Conservation (phyloP, 805 yeast genomes). For the Starmerella scarabaei region DNA sequence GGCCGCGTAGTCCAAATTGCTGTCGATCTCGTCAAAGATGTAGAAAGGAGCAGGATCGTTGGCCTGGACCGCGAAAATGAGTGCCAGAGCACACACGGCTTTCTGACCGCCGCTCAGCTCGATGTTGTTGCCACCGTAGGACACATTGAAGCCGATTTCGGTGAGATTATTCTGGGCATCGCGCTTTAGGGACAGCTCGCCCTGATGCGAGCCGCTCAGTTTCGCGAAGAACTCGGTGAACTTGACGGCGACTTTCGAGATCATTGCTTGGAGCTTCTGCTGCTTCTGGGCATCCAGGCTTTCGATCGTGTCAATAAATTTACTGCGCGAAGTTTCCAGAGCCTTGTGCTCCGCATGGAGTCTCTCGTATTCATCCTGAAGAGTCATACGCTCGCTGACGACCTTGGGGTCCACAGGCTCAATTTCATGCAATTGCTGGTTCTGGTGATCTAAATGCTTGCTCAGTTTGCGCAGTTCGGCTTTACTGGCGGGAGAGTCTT, state of each 20-base stretch:
- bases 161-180: slow-evolving; percentile 30
- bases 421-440: slow-evolving; percentile 46
- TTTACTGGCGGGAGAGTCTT: slow-evolving; percentile 28
- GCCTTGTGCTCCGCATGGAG: slow-evolving; percentile 54
- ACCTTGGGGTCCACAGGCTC: slow-evolving; percentile 83
- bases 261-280: slow-evolving; percentile 53
- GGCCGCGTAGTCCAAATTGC: slow-evolving; percentile 85
- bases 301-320: slow-evolving; percentile 55
- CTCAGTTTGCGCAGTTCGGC: slow-evolving; percentile 42
- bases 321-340: slow-evolving; percentile 51
- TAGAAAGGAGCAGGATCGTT: slow-evolving; percentile 97
- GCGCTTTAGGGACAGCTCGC: slow-evolving; percentile 53
- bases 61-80: slow-evolving; percentile 83
- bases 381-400: slow-evolving; percentile 63
- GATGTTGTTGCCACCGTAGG: slow-evolving; percentile 80
- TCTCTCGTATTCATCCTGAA: slow-evolving; percentile 58
- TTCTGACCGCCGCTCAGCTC: slow-evolving; percentile 92
- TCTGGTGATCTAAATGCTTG: neutral
- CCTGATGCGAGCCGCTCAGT: slow-evolving; percentile 74
- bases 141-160: slow-evolving; percentile 78
- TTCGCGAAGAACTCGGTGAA: slow-evolving; percentile 64
- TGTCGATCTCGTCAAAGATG: slow-evolving; percentile 91
- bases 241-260: slow-evolving; percentile 58
- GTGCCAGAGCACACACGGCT: slow-evolving; percentile 88
- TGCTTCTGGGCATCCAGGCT: slow-evolving; percentile 67